A percentile compares a stretch with the other conserved stretches of the same genome.
These are phyloP conservation scores for Fusarium oligoseptatum DNA, from an alignment of 2,329 filamentous ascomycete genomes.

Conservation along the genomic window DNA sequence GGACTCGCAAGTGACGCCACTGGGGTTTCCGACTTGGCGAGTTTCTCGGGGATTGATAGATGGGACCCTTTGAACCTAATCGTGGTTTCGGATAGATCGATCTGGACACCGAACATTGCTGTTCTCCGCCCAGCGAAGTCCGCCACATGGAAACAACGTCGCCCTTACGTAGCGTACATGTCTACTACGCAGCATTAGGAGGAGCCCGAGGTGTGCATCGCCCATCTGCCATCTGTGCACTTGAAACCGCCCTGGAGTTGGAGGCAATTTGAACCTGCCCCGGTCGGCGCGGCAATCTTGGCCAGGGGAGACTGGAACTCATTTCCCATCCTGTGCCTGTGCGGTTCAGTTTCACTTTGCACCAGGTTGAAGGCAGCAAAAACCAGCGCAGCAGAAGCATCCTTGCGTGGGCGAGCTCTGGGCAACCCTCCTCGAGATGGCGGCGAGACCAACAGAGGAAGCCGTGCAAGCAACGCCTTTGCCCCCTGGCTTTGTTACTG, in stretches of 20 bases:
- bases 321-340: conserved; percentile 11
- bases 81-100: conserved; percentile 5
- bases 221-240: conserved; percentile 9
- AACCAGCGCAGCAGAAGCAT: background rate
- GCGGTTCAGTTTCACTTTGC: conserved; percentile 15
- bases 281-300: background rate
- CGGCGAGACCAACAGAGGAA: background rate
- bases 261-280: conserved; percentile 7
- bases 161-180: background rate
- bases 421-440: background rate
- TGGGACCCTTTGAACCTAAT: conserved; percentile 12
- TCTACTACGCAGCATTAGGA: background rate
- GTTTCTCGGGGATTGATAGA: background rate
- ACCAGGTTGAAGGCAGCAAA: background rate
- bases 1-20: background rate
- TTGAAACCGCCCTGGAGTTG: conserved; percentile 9
- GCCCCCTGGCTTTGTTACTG: background rate
- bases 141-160: background rate
- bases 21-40: background rate
- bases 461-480: background rate
- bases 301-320: background rate
- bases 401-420: background rate
- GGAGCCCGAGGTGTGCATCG: background rate
- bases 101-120: background rate
- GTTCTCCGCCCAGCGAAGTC: background rate